These are phyloP conservation scores for Alternaria postmessia DNA, from an alignment of 2,329 filamentous ascomycete genomes.

Conservation along the genomic window DNA sequence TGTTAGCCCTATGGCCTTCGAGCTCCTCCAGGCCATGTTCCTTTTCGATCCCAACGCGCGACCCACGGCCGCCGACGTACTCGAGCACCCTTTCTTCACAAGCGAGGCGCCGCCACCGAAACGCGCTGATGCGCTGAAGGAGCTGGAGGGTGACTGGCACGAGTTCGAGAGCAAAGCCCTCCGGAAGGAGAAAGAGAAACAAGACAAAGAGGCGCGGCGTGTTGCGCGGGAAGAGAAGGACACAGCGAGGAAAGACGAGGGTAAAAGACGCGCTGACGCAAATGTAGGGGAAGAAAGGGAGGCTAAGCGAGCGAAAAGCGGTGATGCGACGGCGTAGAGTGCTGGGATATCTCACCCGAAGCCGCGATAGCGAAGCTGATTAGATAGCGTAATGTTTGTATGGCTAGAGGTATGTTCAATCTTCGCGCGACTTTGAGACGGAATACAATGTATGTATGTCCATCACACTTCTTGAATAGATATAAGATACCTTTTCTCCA, in stretches of 20 bases:
- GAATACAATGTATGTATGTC: background rate
- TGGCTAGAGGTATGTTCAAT: background rate
- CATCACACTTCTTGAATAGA: background rate
- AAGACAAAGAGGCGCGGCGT: constrained; percentile 63
- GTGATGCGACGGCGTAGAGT: constrained; percentile 25
- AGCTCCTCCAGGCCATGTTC: constrained; percentile 85
- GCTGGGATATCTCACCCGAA: background rate
- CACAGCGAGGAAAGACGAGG: constrained; percentile 38
- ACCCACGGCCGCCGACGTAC: constrained; percentile 82
- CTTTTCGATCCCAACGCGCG: constrained; percentile 85
- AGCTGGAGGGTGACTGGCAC: constrained; percentile 94
- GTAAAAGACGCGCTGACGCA: constrained; percentile 45
- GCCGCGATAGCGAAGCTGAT: background rate
- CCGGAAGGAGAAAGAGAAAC: constrained; percentile 83
- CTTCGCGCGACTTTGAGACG: background rate
- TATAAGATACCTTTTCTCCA: background rate
- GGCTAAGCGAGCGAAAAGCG: constrained; percentile 43
- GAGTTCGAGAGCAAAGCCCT: constrained; percentile 97
- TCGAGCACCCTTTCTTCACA: constrained; percentile 88
- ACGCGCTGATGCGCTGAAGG: constrained; percentile 82
- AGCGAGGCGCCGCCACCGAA: constrained; percentile 78
- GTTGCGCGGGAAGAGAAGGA: constrained; percentile 41
- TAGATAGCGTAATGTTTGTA: constrained; percentile 3
- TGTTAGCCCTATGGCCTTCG: constrained; percentile 81
- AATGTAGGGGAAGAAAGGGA: constrained; percentile 42